phyloP scores from a whole-genome alignment of 2,329 filamentous ascomycete genomes.

The Alternaria dauci region DNA sequence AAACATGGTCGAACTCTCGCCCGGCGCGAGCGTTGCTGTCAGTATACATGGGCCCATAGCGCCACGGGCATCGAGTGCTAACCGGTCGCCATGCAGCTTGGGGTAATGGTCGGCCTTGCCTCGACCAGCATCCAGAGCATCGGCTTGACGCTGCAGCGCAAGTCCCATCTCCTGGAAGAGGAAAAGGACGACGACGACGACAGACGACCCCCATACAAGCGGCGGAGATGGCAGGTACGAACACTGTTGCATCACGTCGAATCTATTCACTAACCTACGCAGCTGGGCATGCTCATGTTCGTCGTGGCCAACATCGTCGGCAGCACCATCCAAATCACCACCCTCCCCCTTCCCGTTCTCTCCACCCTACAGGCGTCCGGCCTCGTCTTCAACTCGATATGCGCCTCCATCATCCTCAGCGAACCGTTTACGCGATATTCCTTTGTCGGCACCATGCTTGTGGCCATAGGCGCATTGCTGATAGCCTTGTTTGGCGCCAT shows the following conservation, averaged over 20 bases:
- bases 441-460: conserved; percentile 86
- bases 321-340: conserved; percentile 97
- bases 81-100: conserved; percentile 67
- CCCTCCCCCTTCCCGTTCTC: conserved; percentile 88
- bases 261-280: conserved; percentile 23
- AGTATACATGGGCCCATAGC: conserved; percentile 21
- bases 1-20: conserved; percentile 54
- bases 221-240: conserved; percentile 85
- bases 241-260: not conserved
- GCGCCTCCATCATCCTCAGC: conserved; percentile 88
- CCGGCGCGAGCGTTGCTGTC: conserved; percentile 54
- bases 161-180: conserved; percentile 97
- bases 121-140: conserved; percentile 96
- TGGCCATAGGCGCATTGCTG: conserved; percentile 85
- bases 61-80: not conserved
- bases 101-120: conserved; percentile 89
- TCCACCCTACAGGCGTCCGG: conserved; percentile 92
- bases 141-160: conserved; percentile 93
- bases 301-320: conserved; percentile 92
- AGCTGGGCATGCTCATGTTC: conserved; percentile 94
- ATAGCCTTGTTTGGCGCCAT: conserved; percentile 96
- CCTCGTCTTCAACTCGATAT: conserved; percentile 97
- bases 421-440: conserved; percentile 96
- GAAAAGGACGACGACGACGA: conserved; percentile 82
- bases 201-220: conserved; percentile 84